These are phyloP conservation scores for Sarocladium brachiariae DNA, from an alignment of 2,329 filamentous ascomycete species.

Conservation along the genomic window DNA sequence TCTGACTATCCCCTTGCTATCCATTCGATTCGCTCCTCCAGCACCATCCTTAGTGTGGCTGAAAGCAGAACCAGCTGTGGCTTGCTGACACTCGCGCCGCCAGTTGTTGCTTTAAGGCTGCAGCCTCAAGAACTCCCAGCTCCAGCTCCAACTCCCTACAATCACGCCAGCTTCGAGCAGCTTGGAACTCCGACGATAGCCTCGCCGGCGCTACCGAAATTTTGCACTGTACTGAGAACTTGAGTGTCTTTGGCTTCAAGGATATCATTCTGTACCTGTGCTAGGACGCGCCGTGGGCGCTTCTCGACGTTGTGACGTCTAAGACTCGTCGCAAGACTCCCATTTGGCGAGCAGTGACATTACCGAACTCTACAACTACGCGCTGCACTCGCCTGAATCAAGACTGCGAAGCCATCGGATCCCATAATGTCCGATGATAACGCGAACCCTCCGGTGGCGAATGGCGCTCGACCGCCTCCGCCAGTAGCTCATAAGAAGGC, in stretches of 20 bases:
- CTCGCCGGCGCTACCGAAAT: too few species aligned
- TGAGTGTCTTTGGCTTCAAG: too few species aligned
- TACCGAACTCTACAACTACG: not conserved
- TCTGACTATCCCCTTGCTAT: too few species aligned
- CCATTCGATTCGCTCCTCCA: too few species aligned
- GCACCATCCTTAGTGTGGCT: too few species aligned
- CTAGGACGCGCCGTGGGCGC: not conserved
- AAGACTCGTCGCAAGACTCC: not conserved
- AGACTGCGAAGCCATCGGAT: not conserved
- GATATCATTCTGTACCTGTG: not conserved
- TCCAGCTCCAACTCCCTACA: too few species aligned
- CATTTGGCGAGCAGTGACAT: not conserved
- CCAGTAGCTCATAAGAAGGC: constrained; percentile 17
- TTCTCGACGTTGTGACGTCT: constrained; percentile 4
- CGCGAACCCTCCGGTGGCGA: not conserved
- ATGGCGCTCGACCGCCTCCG: constrained; percentile 3
- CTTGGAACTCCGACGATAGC: not conserved
- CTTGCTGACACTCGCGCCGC: not conserved
- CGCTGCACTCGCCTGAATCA: not conserved
- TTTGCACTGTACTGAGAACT: too few species aligned
- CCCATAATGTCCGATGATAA: not conserved
- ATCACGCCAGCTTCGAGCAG: not conserved
- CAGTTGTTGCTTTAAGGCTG: not conserved
- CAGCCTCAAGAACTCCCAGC: not conserved
- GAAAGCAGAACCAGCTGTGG: too few species aligned